Percentiles rank a stretch among this genome's conserved stretches.
These are phyloP conservation scores for Paecilomyces variotii DNA, from an alignment of 2,329 filamentous ascomycete genomes.

Conservation along the genomic window DNA sequence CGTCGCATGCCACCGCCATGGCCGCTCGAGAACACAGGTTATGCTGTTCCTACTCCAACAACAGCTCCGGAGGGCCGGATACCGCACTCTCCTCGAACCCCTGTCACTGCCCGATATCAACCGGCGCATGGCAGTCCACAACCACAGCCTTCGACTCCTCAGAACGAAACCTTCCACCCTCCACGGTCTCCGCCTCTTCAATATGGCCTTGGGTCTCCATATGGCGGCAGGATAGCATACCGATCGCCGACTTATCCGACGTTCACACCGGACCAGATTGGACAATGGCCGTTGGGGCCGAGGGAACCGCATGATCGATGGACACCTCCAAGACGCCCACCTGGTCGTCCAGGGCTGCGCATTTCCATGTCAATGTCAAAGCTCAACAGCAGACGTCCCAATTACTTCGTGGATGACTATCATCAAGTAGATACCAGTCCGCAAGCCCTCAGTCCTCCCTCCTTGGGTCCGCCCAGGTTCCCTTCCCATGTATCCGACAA, in stretches of 20 bases:
- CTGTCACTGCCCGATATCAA: not conserved
- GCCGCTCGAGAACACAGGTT: conserved; percentile 14
- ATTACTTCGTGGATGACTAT: conserved; percentile 17
- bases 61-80: not conserved
- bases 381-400: conserved; percentile 20
- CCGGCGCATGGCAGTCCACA: not conserved
- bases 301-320: conserved; percentile 15
- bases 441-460: conserved; percentile 18
- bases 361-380: conserved; percentile 31
- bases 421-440: conserved; percentile 14
- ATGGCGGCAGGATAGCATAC: conserved; percentile 11
- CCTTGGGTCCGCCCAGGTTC: conserved; percentile 21
- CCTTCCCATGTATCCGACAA: conserved; percentile 24
- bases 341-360: conserved; percentile 20
- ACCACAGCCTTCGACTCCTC: not conserved
- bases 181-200: not conserved
- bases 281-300: conserved; percentile 12
- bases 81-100: not conserved
- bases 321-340: conserved; percentile 13
- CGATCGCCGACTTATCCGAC: conserved; percentile 9
- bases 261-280: conserved; percentile 10
- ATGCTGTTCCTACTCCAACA: not conserved
- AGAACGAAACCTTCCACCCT: not conserved
- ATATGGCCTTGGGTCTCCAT: not conserved
- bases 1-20: conserved; percentile 21